A percentile compares a stretch with the other conserved stretches of the same genome.
These are phyloP conservation scores for Phyllosticta citriasiana DNA, from an alignment of 2,329 filamentous ascomycete species.

Conservation along the genomic window DNA sequence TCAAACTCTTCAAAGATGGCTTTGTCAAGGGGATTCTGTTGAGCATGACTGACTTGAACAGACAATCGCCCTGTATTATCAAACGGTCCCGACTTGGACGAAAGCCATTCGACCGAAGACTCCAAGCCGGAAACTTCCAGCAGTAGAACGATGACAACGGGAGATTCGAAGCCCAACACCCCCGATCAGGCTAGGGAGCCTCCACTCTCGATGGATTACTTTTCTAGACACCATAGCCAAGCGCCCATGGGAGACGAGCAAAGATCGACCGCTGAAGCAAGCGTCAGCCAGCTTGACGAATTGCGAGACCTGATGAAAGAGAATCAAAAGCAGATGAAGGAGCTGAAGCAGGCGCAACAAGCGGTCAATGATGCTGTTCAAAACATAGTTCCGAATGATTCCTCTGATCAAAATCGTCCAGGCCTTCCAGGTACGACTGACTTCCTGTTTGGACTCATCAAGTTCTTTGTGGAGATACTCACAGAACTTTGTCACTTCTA, in stretches of 20 bases:
- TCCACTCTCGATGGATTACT: neutral
- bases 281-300: neutral
- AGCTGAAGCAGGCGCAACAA: neutral
- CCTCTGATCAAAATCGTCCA: neutral
- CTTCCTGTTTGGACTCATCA: neutral
- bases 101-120: neutral
- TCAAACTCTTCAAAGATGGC: neutral
- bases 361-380: neutral
- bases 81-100: neutral
- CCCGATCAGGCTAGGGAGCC: neutral
- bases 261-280: neutral
- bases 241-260: neutral
- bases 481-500: neutral
- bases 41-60: neutral
- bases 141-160: neutral
- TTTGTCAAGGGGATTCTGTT: neutral
- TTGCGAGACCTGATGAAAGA: neutral
- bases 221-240: neutral
- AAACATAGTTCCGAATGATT: neutral
- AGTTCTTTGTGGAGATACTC: neutral
- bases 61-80: neutral
- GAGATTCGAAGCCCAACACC: neutral
- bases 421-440: neutral
- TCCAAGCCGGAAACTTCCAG: neutral
- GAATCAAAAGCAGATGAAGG: conserved; percentile 5